phyloP scores from a whole-genome alignment of 106 monocot species.

The Dioscorea alata region DNA sequence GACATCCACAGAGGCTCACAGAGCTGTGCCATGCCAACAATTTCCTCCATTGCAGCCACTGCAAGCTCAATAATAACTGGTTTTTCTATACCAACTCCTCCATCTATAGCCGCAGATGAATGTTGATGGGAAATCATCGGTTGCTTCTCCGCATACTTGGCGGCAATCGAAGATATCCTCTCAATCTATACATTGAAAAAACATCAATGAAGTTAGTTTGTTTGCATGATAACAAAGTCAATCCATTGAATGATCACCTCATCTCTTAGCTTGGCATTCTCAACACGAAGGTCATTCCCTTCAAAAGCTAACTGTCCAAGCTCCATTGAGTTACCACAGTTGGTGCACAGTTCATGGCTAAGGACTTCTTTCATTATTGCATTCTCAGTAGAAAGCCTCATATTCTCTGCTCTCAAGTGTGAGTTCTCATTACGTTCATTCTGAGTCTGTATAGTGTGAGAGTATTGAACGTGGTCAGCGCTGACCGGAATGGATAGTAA shows the following conservation, averaged over 20 bases:
- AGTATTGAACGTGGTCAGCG: no score
- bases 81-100: constrained; percentile 49
- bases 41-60: constrained; percentile 93
- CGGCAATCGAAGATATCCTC: constrained; percentile 77
- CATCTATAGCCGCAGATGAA: constrained; percentile 25
- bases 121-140: constrained; percentile 54
- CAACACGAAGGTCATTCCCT: constrained; percentile 77
- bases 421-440: constrained; percentile 87
- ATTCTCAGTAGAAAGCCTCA: constrained; percentile 81
- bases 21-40: constrained; percentile 75
- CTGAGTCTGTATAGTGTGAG: constrained; percentile 44
- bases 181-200: constrained; percentile 43
- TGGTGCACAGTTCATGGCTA: constrained; percentile 74
- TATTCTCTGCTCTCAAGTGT: constrained; percentile 73
- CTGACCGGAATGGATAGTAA: no score
- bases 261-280: constrained; percentile 78
- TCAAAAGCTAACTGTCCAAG: constrained; percentile 96
- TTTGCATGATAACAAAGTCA: background rate
- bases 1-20: constrained; percentile 69
- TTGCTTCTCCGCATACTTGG: constrained; percentile 59
- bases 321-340: constrained; percentile 83
- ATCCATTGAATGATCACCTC: constrained; percentile 36
- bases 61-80: constrained; percentile 78
- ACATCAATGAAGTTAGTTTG: background rate
- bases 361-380: constrained; percentile 75